Conservation (phyloP, 306 rosid species). For the Sesbania bispinosa region DNA sequence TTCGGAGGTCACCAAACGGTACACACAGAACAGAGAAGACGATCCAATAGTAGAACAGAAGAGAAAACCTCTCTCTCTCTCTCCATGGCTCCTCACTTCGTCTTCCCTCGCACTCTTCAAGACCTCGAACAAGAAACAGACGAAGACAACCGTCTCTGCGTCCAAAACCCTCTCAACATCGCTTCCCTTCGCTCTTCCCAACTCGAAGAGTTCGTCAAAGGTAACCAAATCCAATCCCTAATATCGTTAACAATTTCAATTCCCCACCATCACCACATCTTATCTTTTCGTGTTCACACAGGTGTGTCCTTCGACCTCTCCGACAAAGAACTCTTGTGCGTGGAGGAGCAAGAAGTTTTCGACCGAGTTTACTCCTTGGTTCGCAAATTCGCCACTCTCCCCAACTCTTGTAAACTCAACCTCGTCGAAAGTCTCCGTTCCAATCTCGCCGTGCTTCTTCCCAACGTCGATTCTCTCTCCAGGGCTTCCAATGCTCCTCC, state of each 20-base stretch:
- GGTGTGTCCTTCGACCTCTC: constrained; percentile 92
- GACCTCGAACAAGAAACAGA: constrained; percentile 59
- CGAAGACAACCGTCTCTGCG: constrained; percentile 58
- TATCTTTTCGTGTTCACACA: neutral
- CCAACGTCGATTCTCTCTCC: constrained; percentile 74
- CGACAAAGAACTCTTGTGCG: constrained; percentile 69
- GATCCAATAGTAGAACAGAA: neutral
- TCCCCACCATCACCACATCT: neutral
- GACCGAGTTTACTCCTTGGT: constrained; percentile 76
- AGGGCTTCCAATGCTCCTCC: constrained; percentile 49
- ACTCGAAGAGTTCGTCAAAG: constrained; percentile 92
- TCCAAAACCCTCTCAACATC: constrained; percentile 41
- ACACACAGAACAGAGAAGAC: neutral
- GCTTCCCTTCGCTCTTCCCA: constrained; percentile 55
- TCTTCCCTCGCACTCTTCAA: constrained; percentile 60
- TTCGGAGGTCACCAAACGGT: neutral
- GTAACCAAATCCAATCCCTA: constrained; percentile 21
- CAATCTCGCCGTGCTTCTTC: constrained; percentile 86
- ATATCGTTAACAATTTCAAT: neutral
- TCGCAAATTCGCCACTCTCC: constrained; percentile 44
- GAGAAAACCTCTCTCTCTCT: constrained; percentile 23
- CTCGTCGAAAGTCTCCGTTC: constrained; percentile 87
- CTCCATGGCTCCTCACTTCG: constrained; percentile 73
- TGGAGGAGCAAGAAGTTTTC: constrained; percentile 81
- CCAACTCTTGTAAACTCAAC: constrained; percentile 59